Conservation (phyloP, 2,329 filamentous ascomycete species). For the Phaeomoniella chlamydospora region DNA sequence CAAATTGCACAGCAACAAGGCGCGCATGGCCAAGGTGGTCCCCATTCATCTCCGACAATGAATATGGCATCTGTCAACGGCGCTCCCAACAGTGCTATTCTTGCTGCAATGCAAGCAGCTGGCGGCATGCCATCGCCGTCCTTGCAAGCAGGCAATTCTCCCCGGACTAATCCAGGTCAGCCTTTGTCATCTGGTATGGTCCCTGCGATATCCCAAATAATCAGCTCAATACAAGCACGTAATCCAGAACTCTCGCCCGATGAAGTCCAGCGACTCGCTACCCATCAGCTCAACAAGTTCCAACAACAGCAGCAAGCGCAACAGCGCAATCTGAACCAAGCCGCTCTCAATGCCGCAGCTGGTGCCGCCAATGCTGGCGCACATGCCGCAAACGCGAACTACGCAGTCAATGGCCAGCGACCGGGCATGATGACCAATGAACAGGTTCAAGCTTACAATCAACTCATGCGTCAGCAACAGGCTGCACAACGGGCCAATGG, state of each 20-base stretch:
- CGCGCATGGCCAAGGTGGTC: slow-evolving; percentile 20
- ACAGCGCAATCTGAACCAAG: slow-evolving; percentile 29
- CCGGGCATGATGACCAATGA: slow-evolving; percentile 26
- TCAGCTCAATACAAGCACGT: slow-evolving; percentile 34
- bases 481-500: slow-evolving; percentile 19
- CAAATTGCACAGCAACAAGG: neutral
- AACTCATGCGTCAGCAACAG: slow-evolving; percentile 38
- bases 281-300: slow-evolving; percentile 32
- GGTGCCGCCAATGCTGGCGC: slow-evolving; percentile 24
- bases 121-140: slow-evolving; percentile 29
- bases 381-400: slow-evolving; percentile 19
- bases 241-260: slow-evolving; percentile 38
- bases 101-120: slow-evolving; percentile 26
- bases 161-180: slow-evolving; percentile 24
- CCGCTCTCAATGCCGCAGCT: slow-evolving; percentile 35
- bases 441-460: slow-evolving; percentile 35
- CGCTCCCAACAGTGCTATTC: slow-evolving; percentile 26
- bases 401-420: slow-evolving; percentile 16
- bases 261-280: slow-evolving; percentile 38
- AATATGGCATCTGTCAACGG: slow-evolving; percentile 21
- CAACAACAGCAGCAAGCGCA: slow-evolving; percentile 25
- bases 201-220: slow-evolving; percentile 38
- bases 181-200: slow-evolving; percentile 38
- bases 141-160: slow-evolving; percentile 18
- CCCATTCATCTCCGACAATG: slow-evolving; percentile 29